Evolutionary conservation across 306 rosid species (phyloP).

Genomic region (Medicago lupulina): DNA sequence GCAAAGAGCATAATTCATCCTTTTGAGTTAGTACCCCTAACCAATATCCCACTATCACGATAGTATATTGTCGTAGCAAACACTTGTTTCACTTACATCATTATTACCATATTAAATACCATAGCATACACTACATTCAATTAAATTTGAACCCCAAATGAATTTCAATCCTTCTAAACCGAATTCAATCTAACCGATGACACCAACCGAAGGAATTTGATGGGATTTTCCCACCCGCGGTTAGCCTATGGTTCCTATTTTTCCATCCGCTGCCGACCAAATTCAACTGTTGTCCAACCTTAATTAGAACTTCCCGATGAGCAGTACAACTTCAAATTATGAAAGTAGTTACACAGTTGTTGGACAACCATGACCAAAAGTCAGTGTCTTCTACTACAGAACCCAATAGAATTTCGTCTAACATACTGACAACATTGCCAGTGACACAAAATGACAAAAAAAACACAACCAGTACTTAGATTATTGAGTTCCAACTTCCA

Average conservation of each 20-base stretch:
- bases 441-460: slow-evolving; percentile 18
- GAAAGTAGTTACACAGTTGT: not conserved
- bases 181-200: no score
- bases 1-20: no score
- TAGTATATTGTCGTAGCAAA: not conserved
- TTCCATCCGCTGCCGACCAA: no score
- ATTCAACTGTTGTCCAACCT: no score
- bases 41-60: not conserved
- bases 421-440: slow-evolving; percentile 26
- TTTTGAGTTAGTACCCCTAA: no score
- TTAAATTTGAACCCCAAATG: not conserved
- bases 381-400: slow-evolving; percentile 33
- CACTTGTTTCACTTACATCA: not conserved
- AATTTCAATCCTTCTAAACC: not conserved
- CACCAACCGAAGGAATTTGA: no score
- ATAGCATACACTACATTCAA: not conserved
- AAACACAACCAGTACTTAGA: not conserved
- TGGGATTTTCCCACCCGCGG: no score
- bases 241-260: no score
- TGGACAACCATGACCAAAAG: slow-evolving; percentile 36
- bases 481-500: slow-evolving; percentile 26
- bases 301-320: not conserved
- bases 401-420: slow-evolving; percentile 30
- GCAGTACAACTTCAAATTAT: not conserved
- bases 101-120: not conserved